These are phyloP conservation scores for Pseudogymnoascus destructans DNA, from an alignment of 2,329 filamentous ascomycete genomes.

Conservation along the genomic window DNA sequence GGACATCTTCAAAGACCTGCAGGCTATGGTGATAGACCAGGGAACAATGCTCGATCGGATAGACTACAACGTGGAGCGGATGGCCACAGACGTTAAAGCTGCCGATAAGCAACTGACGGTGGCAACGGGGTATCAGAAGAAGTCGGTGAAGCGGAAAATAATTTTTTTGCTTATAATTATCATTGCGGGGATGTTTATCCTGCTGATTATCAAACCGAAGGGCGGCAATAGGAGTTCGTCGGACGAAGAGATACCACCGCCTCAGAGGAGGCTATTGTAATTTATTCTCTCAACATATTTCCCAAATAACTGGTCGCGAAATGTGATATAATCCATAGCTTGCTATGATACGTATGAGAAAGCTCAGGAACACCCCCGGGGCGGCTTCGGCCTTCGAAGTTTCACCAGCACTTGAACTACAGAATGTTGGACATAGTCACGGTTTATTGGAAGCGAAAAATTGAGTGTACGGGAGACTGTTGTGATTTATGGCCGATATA, in stretches of 20 bases:
- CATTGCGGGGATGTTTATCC: constrained; percentile 74
- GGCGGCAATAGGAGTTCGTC: neutral
- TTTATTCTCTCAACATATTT: constrained; percentile 3
- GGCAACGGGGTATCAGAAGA: constrained; percentile 78
- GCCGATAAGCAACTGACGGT: constrained; percentile 87
- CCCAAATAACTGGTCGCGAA: neutral
- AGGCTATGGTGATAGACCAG: constrained; percentile 89
- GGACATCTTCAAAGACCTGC: constrained; percentile 91
- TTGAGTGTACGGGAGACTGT: neutral
- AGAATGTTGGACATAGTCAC: neutral
- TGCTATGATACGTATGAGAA: neutral
- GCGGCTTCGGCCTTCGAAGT: too few species aligned
- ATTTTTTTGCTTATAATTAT: constrained; percentile 79
- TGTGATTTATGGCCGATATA: neutral
- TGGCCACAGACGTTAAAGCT: constrained; percentile 84
- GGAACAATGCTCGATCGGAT: constrained; percentile 86
- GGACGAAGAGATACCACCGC: constrained; percentile 6
- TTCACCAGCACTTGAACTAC: neutral
- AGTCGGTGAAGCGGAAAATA: constrained; percentile 80
- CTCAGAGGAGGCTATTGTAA: constrained; percentile 8
- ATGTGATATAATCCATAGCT: neutral
- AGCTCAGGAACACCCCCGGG: neutral
- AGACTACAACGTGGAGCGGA: constrained; percentile 95
- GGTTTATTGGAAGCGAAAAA: neutral
- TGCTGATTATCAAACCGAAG: constrained; percentile 56